phyloP scores from a whole-genome alignment of 352 stramenopile genomes.

The Phytophthora fragariae region DNA sequence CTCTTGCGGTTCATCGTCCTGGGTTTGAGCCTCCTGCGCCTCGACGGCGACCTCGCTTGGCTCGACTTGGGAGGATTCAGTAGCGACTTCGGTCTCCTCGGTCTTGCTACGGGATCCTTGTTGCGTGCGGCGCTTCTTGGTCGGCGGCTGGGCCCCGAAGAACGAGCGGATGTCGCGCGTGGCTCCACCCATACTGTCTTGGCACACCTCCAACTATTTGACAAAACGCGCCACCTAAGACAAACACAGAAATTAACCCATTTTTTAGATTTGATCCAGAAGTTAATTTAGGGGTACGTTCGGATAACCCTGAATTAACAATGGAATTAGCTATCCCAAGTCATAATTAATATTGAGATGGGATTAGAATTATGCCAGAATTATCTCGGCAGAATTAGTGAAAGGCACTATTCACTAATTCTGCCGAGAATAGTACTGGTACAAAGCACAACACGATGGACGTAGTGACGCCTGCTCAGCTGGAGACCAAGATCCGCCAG shows the following conservation, averaged over 20 bases:
- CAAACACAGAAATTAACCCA: too few relatives aligned
- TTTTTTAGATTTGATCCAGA: too few relatives aligned
- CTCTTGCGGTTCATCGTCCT: conserved; percentile 1
- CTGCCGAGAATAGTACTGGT: too few relatives aligned
- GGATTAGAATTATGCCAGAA: too few relatives aligned
- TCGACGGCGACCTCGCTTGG: not conserved
- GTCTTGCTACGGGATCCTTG: not conserved
- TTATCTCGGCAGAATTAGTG: too few relatives aligned
- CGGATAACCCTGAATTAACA: too few relatives aligned
- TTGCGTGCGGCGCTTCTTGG: conserved; percentile 41
- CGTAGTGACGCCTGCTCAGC: conserved; percentile 59
- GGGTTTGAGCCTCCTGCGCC: not conserved
- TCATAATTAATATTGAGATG: too few relatives aligned
- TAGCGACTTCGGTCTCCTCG: not conserved
- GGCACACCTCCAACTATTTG: too few relatives aligned
- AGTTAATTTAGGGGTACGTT: too few relatives aligned
- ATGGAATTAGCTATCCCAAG: too few relatives aligned
- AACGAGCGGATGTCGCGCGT: conserved; percentile 71
- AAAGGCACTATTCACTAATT: too few relatives aligned
- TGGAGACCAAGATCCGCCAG: conserved; percentile 65
- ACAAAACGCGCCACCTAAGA: too few relatives aligned
- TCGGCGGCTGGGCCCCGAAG: conserved; percentile 44
- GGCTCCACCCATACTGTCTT: conserved; percentile 8
- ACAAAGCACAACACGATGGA: conserved; percentile 33
- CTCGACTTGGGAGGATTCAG: not conserved